phyloP scores from a whole-genome alignment of 345 rosid species.

The Chamaenerion angustifolium region DNA sequence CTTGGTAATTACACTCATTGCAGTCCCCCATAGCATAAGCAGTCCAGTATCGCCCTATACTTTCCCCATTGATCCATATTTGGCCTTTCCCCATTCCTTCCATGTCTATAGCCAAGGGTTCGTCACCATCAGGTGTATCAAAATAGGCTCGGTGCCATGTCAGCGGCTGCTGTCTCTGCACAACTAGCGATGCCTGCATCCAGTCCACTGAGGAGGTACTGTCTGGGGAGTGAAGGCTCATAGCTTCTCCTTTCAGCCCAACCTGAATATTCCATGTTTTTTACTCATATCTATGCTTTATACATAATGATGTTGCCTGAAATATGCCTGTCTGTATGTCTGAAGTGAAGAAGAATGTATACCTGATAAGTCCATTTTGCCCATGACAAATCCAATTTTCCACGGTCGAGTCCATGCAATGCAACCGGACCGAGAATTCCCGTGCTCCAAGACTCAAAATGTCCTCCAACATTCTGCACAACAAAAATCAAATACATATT shows the following conservation, averaged over 20 bases:
- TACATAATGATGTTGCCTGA: too few species aligned
- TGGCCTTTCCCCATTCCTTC: conserved; percentile 97
- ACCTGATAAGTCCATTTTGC: conserved; percentile 99
- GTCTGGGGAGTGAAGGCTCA: conserved; percentile 66
- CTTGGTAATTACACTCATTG: conserved; percentile 62
- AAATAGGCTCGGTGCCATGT: conserved; percentile 95
- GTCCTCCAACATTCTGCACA: conserved; percentile 85
- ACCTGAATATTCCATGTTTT: conserved; percentile 31
- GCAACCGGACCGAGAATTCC: conserved; percentile 97
- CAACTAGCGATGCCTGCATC: conserved; percentile 50
- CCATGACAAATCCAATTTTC: conserved; percentile 84
- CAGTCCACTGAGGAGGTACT: conserved; percentile 54
- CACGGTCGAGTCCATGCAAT: conserved; percentile 75
- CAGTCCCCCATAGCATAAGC: conserved; percentile 75
- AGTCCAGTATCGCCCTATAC: conserved; percentile 95
- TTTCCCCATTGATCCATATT: conserved; percentile 89
- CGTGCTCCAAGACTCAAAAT: conserved; percentile 84
- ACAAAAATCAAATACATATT: not conserved
- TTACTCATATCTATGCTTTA: not conserved
- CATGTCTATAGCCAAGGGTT: conserved; percentile 93
- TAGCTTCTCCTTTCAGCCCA: conserved; percentile 94
- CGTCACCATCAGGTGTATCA: conserved; percentile 84
- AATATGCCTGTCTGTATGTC: not conserved
- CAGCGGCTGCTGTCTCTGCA: conserved; percentile 64
- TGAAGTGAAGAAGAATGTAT: conserved; percentile 2